Base-by-base conservation (phyloP, 257 asterid genomes). In the Hygrophila difformis region DNA sequence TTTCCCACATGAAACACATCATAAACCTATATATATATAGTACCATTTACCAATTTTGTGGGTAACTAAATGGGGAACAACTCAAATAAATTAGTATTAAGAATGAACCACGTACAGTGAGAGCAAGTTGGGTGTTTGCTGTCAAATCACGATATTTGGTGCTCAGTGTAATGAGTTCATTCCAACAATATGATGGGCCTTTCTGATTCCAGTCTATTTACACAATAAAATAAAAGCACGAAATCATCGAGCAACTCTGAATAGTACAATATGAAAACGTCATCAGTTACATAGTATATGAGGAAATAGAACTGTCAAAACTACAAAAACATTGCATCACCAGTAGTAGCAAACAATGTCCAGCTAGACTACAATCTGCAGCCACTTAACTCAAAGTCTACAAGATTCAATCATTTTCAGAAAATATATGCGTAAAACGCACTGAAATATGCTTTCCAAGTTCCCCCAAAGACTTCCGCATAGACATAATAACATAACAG, bases 91-190 rank as follows among this genome's bases (percentile, higher is more conserved):
- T 19, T 18, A 38, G 22, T 37, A 42, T 34, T 28, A 53, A 23
- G 13, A 34, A 62, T 34, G 31, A 26, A 26, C 15, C 15, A 76
- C 87, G 68, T 56, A 89, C 98, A 6, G 94, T 85, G 42, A 89
- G 58, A 6, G 86, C 75, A 63, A 89, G 81, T 45, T 85, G 98
- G 3, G 98, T 82, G 62, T 79, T 85, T 38, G 83, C 96, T 6
- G 96, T 85, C 65, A 89, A 74, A 66, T 89, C 98, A 15, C 98
- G 76, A 60, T 85, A 86, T 53, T 89, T 89, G 5, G 98, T 85
- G 63, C 98, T 85, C 78, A 89, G 60, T 13, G 98, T 89, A 49
- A 89, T 76, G 16, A 85, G 84, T 52, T 89, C 98, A 53, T 75
- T 85, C 98, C 98, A 89, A 64, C 86, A 82, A 78, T 65, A 82